A percentile compares a stretch with the other conserved stretches of the same genome.
phyloP scores from a whole-genome alignment of 2,329 filamentous ascomycete species.

The Aspergillus pseudoglaucus region DNA sequence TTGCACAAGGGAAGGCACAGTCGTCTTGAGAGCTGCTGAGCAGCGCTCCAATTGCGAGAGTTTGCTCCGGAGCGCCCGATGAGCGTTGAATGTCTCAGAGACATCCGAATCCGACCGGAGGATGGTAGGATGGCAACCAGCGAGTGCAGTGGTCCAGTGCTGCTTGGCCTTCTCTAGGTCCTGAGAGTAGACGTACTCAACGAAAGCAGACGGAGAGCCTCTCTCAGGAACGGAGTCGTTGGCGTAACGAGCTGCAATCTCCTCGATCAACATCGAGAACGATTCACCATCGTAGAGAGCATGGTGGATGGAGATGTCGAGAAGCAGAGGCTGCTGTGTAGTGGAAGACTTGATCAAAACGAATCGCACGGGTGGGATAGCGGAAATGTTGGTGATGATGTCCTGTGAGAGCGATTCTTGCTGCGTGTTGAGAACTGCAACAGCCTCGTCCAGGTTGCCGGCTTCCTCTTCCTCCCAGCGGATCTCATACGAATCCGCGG shows the following conservation, averaged over 20 bases:
- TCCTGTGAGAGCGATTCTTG: constrained; percentile 13
- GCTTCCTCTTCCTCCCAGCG: constrained; percentile 17
- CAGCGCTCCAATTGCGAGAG: constrained; percentile 21
- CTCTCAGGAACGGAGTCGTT: constrained; percentile 7
- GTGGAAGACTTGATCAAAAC: constrained; percentile 10
- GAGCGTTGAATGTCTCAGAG: constrained; percentile 7
- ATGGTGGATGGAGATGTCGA: constrained; percentile 33
- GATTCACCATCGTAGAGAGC: constrained; percentile 32
- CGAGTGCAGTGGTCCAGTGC: constrained; percentile 21
- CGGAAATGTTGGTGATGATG: constrained; percentile 21
- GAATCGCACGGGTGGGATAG: constrained; percentile 22
- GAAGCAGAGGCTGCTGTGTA: constrained; percentile 9
- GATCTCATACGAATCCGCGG: constrained; percentile 6
- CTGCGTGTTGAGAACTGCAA: constrained; percentile 4
- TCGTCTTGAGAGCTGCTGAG: constrained; percentile 22
- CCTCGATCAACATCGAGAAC: constrained; percentile 27
- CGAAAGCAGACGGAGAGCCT: constrained; percentile 17
- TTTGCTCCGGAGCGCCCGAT: constrained; percentile 10
- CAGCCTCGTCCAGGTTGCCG: constrained; percentile 8
- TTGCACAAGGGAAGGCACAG: constrained; percentile 26
- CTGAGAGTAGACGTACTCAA: constrained; percentile 22
- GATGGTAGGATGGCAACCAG: constrained; percentile 16
- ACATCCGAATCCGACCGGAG: constrained; percentile 6
- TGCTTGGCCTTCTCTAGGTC: constrained; percentile 19
- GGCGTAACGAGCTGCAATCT: constrained; percentile 23